Evolutionary conservation across 1,139 yeast species (phyloP).

Genomic region (Debaryomycetaceae sp.): DNA sequence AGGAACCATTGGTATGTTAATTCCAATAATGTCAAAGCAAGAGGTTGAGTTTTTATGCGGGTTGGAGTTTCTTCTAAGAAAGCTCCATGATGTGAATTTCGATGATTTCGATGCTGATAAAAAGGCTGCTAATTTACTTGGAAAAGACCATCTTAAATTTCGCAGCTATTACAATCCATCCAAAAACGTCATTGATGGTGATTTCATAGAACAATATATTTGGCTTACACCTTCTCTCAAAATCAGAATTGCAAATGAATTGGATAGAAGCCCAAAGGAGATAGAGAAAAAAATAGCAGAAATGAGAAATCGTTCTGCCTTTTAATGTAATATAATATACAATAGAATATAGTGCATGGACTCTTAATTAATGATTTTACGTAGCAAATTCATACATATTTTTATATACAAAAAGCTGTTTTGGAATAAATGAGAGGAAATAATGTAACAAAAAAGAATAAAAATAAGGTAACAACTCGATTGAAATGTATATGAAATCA

Average conservation of each 20-base stretch:
- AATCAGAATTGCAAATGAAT: conserved; percentile 45
- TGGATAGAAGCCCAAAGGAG: conserved; percentile 58
- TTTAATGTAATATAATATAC: conserved; percentile 15
- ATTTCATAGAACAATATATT: conserved; percentile 62
- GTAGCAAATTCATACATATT: background rate
- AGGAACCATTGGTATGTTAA: conserved; percentile 74
- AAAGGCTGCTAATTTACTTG: conserved; percentile 38
- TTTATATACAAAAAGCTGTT: conserved; percentile 2
- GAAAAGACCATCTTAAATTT: conserved; percentile 64
- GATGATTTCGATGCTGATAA: conserved; percentile 27
- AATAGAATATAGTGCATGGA: background rate
- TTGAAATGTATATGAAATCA: background rate
- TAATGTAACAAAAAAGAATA: background rate
- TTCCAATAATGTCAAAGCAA: conserved; percentile 61
- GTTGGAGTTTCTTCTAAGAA: conserved; percentile 51
- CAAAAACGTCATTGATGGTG: conserved; percentile 82
- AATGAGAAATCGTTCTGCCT: conserved; percentile 49
- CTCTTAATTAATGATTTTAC: no score
- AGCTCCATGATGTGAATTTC: conserved; percentile 24
- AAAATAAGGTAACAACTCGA: background rate
- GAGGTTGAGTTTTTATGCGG: conserved; percentile 61
- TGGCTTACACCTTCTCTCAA: conserved; percentile 37
- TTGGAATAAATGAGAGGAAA: background rate
- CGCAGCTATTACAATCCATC: conserved; percentile 79
- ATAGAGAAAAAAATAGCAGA: conserved; percentile 61